phyloP scores from a whole-genome alignment of 176 grass and related monocot genomes.

The Tillandsia leiboldiana region DNA sequence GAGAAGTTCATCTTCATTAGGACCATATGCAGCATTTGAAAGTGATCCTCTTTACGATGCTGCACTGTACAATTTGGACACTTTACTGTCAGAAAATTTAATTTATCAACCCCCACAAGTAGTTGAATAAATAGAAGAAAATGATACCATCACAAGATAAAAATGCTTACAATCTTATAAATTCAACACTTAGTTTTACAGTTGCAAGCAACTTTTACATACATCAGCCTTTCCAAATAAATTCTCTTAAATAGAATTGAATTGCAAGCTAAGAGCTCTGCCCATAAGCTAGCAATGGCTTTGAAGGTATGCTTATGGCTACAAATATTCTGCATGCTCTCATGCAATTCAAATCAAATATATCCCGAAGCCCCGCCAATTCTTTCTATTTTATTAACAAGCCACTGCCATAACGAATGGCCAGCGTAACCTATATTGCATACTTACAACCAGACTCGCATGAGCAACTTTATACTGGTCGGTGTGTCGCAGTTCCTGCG shows the following conservation, averaged over 20 bases:
- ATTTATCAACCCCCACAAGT: no score
- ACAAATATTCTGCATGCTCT: background rate
- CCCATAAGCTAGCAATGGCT: background rate
- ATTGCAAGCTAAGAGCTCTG: background rate
- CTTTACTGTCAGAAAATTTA: background rate
- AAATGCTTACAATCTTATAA: background rate
- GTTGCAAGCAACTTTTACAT: background rate
- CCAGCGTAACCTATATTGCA: conserved; percentile 7
- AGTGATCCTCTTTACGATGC: background rate
- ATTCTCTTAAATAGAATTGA: background rate
- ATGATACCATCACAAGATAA: background rate
- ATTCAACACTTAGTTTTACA: background rate
- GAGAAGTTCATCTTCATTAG: background rate
- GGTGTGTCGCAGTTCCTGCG: conserved; percentile 31
- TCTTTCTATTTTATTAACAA: background rate
- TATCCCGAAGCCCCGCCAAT: background rate
- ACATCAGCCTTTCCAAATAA: background rate
- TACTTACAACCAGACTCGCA: conserved; percentile 10
- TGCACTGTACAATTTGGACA: background rate
- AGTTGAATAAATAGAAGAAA: background rate
- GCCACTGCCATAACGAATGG: background rate
- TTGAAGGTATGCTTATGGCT: background rate
- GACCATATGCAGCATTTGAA: background rate
- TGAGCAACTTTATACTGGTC: conserved; percentile 13
- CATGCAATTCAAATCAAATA: background rate